These are phyloP conservation scores for Chrysoporthe austroafricana DNA, from an alignment of 2,329 filamentous ascomycete genomes.

Conservation along the genomic window DNA sequence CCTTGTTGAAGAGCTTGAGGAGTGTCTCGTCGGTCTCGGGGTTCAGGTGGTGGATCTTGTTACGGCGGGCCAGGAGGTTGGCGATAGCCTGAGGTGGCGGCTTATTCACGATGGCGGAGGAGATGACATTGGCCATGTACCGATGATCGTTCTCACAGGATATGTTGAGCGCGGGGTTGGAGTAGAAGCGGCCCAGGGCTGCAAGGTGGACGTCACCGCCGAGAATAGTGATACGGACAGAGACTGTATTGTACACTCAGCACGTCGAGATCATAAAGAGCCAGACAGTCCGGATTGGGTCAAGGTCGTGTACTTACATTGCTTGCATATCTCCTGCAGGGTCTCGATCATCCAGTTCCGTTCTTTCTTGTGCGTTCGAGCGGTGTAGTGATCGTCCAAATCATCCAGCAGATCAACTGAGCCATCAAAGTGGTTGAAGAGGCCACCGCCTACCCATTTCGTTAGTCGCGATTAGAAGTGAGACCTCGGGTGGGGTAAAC, in stretches of 20 bases:
- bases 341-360: slow-evolving; percentile 77
- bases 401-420: slow-evolving; percentile 92
- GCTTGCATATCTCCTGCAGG: slow-evolving; percentile 80
- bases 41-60: slow-evolving; percentile 76
- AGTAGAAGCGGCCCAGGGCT: slow-evolving; percentile 92
- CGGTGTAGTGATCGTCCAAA: slow-evolving; percentile 95
- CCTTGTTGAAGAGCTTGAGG: slow-evolving; percentile 87
- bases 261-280: neutral
- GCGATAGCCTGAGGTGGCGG: slow-evolving; percentile 86
- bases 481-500: neutral
- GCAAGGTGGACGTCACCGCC: slow-evolving; percentile 93
- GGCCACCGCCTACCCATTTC: slow-evolving; percentile 61
- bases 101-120: slow-evolving; percentile 94
- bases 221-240: slow-evolving; percentile 87
- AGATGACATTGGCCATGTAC: slow-evolving; percentile 94
- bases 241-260: slow-evolving; percentile 48
- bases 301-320: slow-evolving; percentile 47
- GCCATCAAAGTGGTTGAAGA: slow-evolving; percentile 95
- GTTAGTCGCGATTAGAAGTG: slow-evolving; percentile 24
- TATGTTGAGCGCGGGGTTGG: slow-evolving; percentile 78
- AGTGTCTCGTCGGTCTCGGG: slow-evolving; percentile 86
- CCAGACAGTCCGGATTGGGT: accelerated
- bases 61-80: slow-evolving; percentile 86
- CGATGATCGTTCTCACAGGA: slow-evolving; percentile 82
- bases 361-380: slow-evolving; percentile 87